Evolutionary conservation across 352 stramenopile genomes (phyloP), one percentile per base, ranked within the genome.

Genomic region (Phytophthora europaea): DNA sequence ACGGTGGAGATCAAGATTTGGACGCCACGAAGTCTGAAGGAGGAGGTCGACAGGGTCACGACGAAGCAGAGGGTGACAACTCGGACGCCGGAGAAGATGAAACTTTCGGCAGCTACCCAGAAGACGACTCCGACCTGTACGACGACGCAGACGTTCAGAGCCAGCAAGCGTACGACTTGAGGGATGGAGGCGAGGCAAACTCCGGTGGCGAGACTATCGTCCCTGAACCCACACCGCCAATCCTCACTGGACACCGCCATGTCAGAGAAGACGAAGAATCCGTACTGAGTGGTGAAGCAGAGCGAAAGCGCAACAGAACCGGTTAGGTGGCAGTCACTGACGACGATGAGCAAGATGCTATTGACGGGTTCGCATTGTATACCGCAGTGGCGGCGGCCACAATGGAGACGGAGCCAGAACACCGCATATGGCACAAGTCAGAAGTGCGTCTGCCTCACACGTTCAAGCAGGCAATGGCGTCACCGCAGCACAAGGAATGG

Each of bases 371-470:
- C 52, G 28, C 13, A 43, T 26, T 62, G 36, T 62, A 52, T 16
- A 13, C 55, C 16, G 55, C 55, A 9, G 28, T 62, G 3, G 55
- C 36, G 8, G 55, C 26, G 20, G 9, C 36, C 36, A 33, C 33
- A 2, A 13, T 34, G 23, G 40, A 43, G 16, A 20, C 3, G 28
- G 58, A 55, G 13, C 40, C 43, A 4, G 28, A 61, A 22, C 52
- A 47, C 10, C 16, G 18, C 20, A 26, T 51, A 5, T 66, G 59
- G 59, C 47, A 58, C 10, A 33, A 58, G 28, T 66, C 47, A 0
- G 47, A 66, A 15, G 47, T 66, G 3, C 47, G 62, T 10, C 53
- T 70, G 4, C 62, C 52, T 5, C 43, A n/a, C 6, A 51, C 28
- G 9, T 58, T 40, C 13, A 62, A 56, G 34, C 6, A 61, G 4